Evolutionary conservation across 495 filamentous ascomycete genomes (phyloP).

Genomic region (Aspergillus sparsus): DNA sequence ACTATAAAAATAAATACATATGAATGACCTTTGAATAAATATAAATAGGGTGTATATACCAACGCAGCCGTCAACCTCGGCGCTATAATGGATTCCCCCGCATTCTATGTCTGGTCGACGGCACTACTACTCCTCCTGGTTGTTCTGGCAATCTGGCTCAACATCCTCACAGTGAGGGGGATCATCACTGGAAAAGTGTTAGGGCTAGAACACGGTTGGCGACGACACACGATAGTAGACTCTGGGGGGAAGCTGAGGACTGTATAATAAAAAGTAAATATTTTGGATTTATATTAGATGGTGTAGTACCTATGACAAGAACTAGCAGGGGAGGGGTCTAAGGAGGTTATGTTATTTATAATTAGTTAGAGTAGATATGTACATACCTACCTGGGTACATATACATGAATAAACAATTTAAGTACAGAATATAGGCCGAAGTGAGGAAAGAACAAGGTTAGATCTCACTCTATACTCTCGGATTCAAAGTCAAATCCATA

Average conservation of each 20-base stretch:
- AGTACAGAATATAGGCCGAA: too few relatives aligned
- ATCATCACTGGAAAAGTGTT: constrained; percentile 30
- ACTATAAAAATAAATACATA: background rate
- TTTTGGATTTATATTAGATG: background rate
- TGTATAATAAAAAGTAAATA: background rate
- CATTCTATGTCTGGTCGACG: constrained; percentile 35
- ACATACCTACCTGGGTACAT: too few relatives aligned
- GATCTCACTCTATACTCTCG: too few relatives aligned
- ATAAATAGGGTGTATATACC: constrained; percentile 32
- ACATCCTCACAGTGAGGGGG: constrained; percentile 30
- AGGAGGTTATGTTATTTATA: too few relatives aligned
- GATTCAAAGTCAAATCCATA: too few relatives aligned
- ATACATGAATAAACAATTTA: too few relatives aligned
- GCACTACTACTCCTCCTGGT: constrained; percentile 29
- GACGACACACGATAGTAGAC: background rate
- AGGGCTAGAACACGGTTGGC: constrained; percentile 30
- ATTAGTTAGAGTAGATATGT: too few relatives aligned
- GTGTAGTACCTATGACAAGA: too few relatives aligned
- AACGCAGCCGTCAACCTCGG: constrained; percentile 35
- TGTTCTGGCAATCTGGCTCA: constrained; percentile 24
- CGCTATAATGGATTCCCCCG: constrained; percentile 31
- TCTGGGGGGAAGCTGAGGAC: background rate
- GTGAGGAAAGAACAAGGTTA: too few relatives aligned
- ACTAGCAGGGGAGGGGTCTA: too few relatives aligned
- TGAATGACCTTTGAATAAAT: background rate